Evolutionary conservation across 352 stramenopile genomes (phyloP), one percentile per base, ranked within the genome.

Genomic region (Blastocystis sp.): DNA sequence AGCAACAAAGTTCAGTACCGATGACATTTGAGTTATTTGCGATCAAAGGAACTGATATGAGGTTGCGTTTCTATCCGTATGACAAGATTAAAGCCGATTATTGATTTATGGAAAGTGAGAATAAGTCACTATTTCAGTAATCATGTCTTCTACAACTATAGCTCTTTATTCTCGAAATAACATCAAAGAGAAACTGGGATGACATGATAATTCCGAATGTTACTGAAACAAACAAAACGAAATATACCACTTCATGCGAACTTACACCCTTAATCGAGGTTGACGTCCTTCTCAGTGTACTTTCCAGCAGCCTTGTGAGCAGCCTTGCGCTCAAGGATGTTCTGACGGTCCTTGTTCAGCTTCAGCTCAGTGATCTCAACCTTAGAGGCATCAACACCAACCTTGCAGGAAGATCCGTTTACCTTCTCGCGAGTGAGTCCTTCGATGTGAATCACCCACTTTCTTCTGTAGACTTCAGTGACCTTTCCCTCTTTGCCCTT

Each of bases 391-490:
- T 83, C 71, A 49, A 83, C 61, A 90, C 95, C 95, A 83, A 99
- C 94, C 56, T 95, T 93, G 87, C 98, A 95, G 63, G 93, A 93
- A 71, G 94, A 92, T 88, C 95, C 96, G 91, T 98, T 98, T 74
- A 94, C 94, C 94, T 99, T 99, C 89, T 98, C 95, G 78, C 95
- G 93, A 61, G 97, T 97, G 88, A 98, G 94, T 89, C 95, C 94
- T 90, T 99, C 96, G 86, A 99, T 94, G 92, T 99, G 95, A 89
- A 99, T 97, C 74, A 98, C 95, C 91, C 98, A 99, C 93, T 99
- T 99, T 92, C 98, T 98, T 90, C 97, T 94, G 93, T 98, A 99
- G 78, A 95, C 93, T 32, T 92, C 92, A 69, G 94, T 97, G 52
- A 99, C 95, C 90, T 98, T 98, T 88, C 97, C 97, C 91, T 99